Conservation (phyloP, 2,329 filamentous ascomycete genomes). For the Aspergillus floridensis region DNA sequence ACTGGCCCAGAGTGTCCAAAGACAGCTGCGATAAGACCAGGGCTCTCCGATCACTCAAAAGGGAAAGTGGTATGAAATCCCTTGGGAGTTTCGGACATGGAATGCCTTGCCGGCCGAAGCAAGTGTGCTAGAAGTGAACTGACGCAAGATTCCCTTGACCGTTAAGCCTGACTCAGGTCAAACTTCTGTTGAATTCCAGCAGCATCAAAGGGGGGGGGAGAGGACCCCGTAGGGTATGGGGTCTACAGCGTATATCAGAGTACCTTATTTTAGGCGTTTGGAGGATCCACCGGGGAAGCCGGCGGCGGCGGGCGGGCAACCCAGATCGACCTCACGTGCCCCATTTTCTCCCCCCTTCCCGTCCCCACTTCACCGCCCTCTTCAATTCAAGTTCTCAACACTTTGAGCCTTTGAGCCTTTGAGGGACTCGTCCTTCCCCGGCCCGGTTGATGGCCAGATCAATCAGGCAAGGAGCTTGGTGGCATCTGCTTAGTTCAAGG, state of each 20-base stretch:
- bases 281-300: slow-evolving; percentile 7
- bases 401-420: slow-evolving; percentile 9
- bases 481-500: no score
- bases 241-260: slow-evolving; percentile 7
- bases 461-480: background rate
- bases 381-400: slow-evolving; percentile 11
- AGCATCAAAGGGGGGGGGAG: slow-evolving; percentile 4
- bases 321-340: slow-evolving; percentile 18
- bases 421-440: background rate
- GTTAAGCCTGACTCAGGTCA: background rate
- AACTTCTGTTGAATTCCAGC: background rate
- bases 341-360: background rate
- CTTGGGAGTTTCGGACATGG: background rate
- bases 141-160: background rate
- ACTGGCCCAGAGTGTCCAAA: background rate
- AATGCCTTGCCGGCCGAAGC: background rate
- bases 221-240: slow-evolving; percentile 4
- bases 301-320: slow-evolving; percentile 6
- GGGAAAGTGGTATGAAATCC: background rate
- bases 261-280: slow-evolving; percentile 5
- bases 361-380: slow-evolving; percentile 18
- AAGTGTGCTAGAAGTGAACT: background rate
- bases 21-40: background rate
- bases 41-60: background rate
- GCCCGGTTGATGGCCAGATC: background rate